These are phyloP conservation scores for Cronartium quercuum DNA, from an alignment of 1,284 basidiomycete genomes.

Conservation along the genomic window DNA sequence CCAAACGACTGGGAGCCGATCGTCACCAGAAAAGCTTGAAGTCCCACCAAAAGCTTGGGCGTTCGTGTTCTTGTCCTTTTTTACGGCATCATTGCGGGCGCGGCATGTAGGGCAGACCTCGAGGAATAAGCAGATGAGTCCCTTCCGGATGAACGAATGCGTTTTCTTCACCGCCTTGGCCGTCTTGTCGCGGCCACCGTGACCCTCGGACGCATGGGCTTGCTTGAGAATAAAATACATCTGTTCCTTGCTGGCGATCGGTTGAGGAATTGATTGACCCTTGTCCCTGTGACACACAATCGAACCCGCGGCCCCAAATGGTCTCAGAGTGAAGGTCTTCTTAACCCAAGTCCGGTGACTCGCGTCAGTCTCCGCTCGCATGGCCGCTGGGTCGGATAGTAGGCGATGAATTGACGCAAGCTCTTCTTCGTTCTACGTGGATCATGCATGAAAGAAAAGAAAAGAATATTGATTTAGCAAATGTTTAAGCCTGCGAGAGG, in stretches of 20 bases:
- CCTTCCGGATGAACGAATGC: constrained; percentile 37
- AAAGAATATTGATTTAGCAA: neutral
- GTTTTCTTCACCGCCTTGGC: constrained; percentile 37
- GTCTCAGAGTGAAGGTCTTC: constrained; percentile 27
- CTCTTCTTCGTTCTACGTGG: constrained; percentile 22
- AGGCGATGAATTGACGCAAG: constrained; percentile 27
- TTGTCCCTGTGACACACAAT: constrained; percentile 38
- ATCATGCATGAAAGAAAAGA: neutral
- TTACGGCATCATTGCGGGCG: constrained; percentile 26
- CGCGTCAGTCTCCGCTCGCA: constrained; percentile 29
- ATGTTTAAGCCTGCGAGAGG: neutral
- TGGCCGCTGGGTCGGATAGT: constrained; percentile 24
- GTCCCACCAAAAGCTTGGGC: neutral
- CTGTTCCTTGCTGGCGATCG: constrained; percentile 32
- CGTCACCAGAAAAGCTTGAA: neutral
- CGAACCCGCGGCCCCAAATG: constrained; percentile 7
- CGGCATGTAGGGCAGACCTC: constrained; percentile 36
- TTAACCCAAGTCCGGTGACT: constrained; percentile 38
- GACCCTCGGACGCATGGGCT: constrained; percentile 35
- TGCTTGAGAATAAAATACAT: constrained; percentile 38
- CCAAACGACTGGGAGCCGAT: neutral
- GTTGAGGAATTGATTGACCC: constrained; percentile 16
- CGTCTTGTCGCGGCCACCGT: constrained; percentile 37
- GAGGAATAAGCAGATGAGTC: constrained; percentile 36
- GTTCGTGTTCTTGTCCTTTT: constrained; percentile 28